Base-by-base conservation (phyloP, 164 flowering plant species). In the Macadamia tetraphylla region DNA sequence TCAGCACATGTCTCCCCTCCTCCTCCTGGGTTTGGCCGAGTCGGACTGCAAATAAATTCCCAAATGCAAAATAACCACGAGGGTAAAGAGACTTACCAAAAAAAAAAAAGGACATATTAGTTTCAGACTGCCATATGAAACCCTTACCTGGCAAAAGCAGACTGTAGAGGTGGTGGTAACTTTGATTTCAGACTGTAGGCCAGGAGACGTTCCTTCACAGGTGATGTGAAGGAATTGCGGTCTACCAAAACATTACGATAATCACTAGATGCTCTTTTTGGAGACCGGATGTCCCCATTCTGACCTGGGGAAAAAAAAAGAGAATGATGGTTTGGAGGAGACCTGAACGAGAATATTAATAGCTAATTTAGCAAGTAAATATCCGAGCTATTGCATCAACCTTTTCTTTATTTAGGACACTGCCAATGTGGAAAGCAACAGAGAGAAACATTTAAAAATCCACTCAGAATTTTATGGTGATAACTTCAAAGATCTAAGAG, bases 1-100 rank as follows among this genome's bases (percentile, higher is more conserved):
- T 95, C 99, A 12, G 97, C 99, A 76, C 95, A 95, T 59, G 99
- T 95, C 85, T 93, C 99, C 63, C 99, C 99, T 73, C 90, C 91
- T 71, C 95, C 95, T 72, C 86, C 89, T 12, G 95, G 96, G 74
- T 77, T 87, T 67, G 92, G 95, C 65, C 92, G 83, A 60, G 88
- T 86, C 46, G 98, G 99, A 80, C 99, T 95, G 88, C 74, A 80
- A 10, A 52, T 13, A 17, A 43, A 42, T 15, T 69, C 14, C 23
- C 57, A 53, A 59, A 67, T 35, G 17, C 60, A 17, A 40, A 68
- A 30, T 30, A 46, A 53, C 2, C 42, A 31, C 11, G 17, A 53
- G 57, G 18, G 57, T 0, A 17, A 53, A 17, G 6, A 14, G 13
- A 11, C 15, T 53, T 11, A 23, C 23, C 23, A 23, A 23, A 53